Percentiles rank a stretch among this genome's conserved stretches.
Evolutionary conservation across 345 rosid genomes (phyloP).

Genomic region (Carallia brachiata): DNA sequence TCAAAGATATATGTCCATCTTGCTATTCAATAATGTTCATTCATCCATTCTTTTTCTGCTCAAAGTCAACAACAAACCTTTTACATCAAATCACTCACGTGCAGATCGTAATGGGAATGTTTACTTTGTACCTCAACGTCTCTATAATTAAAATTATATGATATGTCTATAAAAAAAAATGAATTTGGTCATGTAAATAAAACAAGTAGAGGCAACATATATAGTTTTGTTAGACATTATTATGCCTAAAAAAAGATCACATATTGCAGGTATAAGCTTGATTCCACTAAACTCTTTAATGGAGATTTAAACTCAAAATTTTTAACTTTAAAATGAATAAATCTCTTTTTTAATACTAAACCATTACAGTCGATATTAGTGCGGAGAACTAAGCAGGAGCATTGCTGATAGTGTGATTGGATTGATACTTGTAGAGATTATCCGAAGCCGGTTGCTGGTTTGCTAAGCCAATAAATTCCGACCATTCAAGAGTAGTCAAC

Average conservation of each 20-base stretch:
- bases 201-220: too few relatives aligned
- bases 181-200: too few relatives aligned
- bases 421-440: not conserved
- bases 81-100: not conserved
- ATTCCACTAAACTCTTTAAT: too few relatives aligned
- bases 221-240: too few relatives aligned
- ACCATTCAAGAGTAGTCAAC: slow-evolving; percentile 34
- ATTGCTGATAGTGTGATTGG: not conserved
- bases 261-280: too few relatives aligned
- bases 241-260: too few relatives aligned
- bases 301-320: too few relatives aligned
- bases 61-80: slow-evolving; percentile 7
- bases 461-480: slow-evolving; percentile 20
- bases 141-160: not conserved
- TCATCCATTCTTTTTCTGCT: not conserved
- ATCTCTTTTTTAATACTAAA: too few relatives aligned
- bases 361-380: not conserved
- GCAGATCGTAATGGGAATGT: not conserved
- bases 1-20: not conserved
- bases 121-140: not conserved
- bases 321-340: too few relatives aligned
- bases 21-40: not conserved
- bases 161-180: not conserved
- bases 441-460: not conserved
- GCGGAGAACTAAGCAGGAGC: not conserved